Conservation (phyloP, 805 yeast species). For the Phaffomyces antillensis region DNA sequence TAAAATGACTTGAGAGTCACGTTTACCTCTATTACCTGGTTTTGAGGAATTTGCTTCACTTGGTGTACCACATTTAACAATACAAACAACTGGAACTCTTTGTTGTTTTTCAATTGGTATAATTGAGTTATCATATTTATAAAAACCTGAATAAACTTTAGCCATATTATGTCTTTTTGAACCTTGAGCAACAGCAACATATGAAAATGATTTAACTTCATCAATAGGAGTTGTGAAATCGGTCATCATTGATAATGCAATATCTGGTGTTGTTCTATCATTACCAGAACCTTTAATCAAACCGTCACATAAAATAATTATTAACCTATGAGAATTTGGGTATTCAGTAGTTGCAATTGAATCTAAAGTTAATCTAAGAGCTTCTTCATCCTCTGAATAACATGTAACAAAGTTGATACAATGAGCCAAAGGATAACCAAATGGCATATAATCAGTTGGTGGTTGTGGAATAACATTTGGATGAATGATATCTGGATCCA, state of each 20-base stretch:
- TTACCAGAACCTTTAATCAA: slow-evolving; percentile 92
- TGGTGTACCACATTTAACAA: slow-evolving; percentile 87
- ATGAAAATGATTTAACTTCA: slow-evolving; percentile 74
- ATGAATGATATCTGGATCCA: slow-evolving; percentile 55
- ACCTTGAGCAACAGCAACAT: slow-evolving; percentile 95
- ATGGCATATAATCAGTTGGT: slow-evolving; percentile 83
- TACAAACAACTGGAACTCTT: slow-evolving; percentile 67
- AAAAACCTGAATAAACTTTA: slow-evolving; percentile 90
- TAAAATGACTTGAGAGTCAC: slow-evolving; percentile 86
- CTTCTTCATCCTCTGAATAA: slow-evolving; percentile 87
- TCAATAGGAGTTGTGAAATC: slow-evolving; percentile 66
- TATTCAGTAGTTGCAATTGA: slow-evolving; percentile 92
- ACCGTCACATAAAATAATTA: slow-evolving; percentile 89
- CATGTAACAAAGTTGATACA: slow-evolving; percentile 79
- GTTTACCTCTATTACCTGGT: slow-evolving; percentile 94
- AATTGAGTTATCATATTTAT: slow-evolving; percentile 71
- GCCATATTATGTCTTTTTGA: slow-evolving; percentile 96
- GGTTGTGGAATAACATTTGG: slow-evolving; percentile 89
- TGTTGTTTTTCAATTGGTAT: slow-evolving; percentile 79
- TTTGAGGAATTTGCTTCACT: slow-evolving; percentile 61
- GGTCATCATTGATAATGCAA: slow-evolving; percentile 80
- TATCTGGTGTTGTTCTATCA: slow-evolving; percentile 81
- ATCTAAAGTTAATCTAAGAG: slow-evolving; percentile 81
- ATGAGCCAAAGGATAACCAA: slow-evolving; percentile 71
- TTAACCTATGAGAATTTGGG: slow-evolving; percentile 89